phyloP scores from a whole-genome alignment of 75 land plant genomes.

The Picea sitchensis region DNA sequence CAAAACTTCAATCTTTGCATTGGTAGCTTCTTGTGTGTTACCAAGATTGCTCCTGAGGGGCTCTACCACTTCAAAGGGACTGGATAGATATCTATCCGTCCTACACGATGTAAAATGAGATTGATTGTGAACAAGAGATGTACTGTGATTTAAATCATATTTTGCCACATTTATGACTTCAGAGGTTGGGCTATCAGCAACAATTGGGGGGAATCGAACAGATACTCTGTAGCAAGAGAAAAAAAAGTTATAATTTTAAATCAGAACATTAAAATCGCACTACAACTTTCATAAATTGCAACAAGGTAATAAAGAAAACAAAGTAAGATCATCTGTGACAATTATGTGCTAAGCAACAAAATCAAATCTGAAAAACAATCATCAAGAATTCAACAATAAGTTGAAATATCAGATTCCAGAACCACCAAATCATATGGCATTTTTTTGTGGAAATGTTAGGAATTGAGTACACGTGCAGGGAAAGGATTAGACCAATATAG shows the following conservation, averaged over 20 bases:
- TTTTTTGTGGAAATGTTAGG: no score
- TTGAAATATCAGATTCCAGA: neutral
- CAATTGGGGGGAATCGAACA: neutral
- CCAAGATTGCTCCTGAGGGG: conserved; percentile 3
- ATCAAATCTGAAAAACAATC: neutral
- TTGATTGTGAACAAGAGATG: conserved; percentile 1
- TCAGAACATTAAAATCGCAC: neutral
- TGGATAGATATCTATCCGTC: conserved; percentile 4
- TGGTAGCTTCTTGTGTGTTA: neutral
- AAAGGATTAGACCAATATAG: neutral
- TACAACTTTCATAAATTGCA: neutral
- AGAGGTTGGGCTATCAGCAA: conserved; percentile 1
- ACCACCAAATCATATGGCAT: no score
- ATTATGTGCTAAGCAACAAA: neutral
- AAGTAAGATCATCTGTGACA: neutral
- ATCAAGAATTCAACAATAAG: neutral
- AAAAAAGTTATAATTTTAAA: neutral
- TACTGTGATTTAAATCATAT: neutral
- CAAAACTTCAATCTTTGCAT: conserved; percentile 5
- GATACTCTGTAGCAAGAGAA: neutral
- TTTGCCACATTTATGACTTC: neutral
- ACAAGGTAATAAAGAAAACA: neutral
- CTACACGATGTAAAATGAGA: neutral
- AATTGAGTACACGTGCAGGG: no score
- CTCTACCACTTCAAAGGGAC: conserved; percentile 11